Conservation (phyloP, 169 alveolate genomes). For the Eimeria zaria region DNA sequence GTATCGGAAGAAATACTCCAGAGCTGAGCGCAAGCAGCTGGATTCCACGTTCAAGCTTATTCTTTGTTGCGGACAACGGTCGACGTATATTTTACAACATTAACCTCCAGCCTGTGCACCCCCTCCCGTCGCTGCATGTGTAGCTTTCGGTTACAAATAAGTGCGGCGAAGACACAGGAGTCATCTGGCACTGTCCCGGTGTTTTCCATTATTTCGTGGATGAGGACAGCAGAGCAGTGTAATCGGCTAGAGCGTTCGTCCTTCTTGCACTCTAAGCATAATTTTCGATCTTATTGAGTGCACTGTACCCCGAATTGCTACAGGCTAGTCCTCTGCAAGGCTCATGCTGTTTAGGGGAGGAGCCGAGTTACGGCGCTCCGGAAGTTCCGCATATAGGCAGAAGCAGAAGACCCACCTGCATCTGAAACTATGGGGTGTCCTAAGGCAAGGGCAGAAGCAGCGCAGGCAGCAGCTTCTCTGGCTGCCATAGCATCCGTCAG, state of each 20-base stretch:
- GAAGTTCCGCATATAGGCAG: background rate
- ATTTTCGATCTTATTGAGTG: background rate
- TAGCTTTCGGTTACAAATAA: background rate
- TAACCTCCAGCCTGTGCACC: background rate
- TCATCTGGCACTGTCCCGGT: background rate
- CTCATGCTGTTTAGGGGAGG: background rate
- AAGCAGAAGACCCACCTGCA: conserved; percentile 20
- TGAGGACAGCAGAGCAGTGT: background rate
- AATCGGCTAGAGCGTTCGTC: background rate
- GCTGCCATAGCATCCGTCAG: conserved; percentile 48
- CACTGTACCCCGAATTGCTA: too few species aligned
- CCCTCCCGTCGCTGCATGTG: background rate
- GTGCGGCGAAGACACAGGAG: background rate
- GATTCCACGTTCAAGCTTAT: background rate
- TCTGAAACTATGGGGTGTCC: conserved; percentile 74
- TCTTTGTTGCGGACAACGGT: background rate
- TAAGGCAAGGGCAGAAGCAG: conserved; percentile 59
- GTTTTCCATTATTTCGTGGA: background rate
- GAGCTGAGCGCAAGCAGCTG: conserved; percentile 1
- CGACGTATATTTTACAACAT: too few species aligned
- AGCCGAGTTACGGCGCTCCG: background rate
- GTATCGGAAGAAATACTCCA: conserved; percentile 56
- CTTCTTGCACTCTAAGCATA: background rate
- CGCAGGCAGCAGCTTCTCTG: conserved; percentile 69
- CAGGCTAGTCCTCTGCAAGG: background rate